Percentiles rank a stretch among this genome's conserved stretches.
Evolutionary conservation across 352 stramenopile genomes (phyloP).

Genomic region (Globisporangium paroecandrum): DNA sequence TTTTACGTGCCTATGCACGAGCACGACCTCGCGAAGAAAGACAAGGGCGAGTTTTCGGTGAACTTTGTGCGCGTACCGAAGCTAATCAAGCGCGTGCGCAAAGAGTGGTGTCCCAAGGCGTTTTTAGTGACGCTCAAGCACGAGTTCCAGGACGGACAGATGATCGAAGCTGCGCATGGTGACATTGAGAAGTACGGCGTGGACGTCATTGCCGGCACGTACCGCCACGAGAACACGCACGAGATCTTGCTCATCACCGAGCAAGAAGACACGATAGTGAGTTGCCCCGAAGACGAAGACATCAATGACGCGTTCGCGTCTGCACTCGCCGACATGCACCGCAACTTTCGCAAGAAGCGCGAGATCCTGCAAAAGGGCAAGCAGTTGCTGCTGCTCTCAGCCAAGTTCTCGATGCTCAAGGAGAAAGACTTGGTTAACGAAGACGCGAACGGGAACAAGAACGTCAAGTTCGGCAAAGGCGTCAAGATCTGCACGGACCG

Average conservation of each 20-base stretch:
- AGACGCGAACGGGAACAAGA: constrained; percentile 84
- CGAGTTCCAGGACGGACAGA: constrained; percentile 59
- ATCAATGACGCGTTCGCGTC: constrained; percentile 80
- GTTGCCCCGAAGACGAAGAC: constrained; percentile 67
- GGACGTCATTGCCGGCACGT: constrained; percentile 69
- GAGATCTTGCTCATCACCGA: constrained; percentile 80
- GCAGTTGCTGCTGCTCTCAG: constrained; percentile 71
- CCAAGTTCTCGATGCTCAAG: constrained; percentile 88
- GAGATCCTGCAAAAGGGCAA: constrained; percentile 80
- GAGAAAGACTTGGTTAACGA: constrained; percentile 84
- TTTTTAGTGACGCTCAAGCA: constrained; percentile 83
- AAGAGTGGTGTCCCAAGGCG: constrained; percentile 75
- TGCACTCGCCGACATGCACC: constrained; percentile 69
- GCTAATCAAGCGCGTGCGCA: constrained; percentile 76
- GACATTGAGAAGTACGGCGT: constrained; percentile 82
- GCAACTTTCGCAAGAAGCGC: constrained; percentile 65
- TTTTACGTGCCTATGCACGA: constrained; percentile 62
- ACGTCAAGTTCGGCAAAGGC: constrained; percentile 75
- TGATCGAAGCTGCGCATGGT: constrained; percentile 60
- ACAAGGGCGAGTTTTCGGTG: constrained; percentile 61
- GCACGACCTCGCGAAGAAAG: constrained; percentile 29
- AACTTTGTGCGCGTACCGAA: constrained; percentile 81
- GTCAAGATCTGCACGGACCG: constrained; percentile 76
- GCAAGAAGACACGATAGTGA: constrained; percentile 79
- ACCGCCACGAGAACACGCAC: constrained; percentile 37